Evolutionary conservation across 768 basidiomycete species (phyloP).

Genomic region (Boletellus sp.): DNA sequence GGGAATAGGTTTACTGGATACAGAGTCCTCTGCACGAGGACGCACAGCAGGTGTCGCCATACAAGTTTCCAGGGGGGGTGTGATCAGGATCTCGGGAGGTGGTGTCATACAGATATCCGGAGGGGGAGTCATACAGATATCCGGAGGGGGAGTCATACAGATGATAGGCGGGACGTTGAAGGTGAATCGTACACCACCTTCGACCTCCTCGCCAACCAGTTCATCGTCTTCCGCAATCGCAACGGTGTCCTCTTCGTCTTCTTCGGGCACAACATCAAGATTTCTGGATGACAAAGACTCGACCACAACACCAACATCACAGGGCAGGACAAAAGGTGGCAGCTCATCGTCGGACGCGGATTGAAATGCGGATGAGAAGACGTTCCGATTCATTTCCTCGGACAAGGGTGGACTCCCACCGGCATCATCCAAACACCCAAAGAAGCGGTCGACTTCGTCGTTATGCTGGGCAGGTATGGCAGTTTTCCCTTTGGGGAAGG

Average conservation of each 20-base stretch:
- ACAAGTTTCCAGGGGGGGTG: slow-evolving; percentile 15
- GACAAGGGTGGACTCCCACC: slow-evolving; percentile 47
- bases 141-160: slow-evolving; percentile 26
- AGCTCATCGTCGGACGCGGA: slow-evolving; percentile 43
- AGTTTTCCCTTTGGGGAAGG: slow-evolving; percentile 47
- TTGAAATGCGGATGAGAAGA: slow-evolving; percentile 55
- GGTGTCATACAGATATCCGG: slow-evolving; percentile 23
- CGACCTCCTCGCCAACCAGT: slow-evolving; percentile 55
- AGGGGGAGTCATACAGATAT: slow-evolving; percentile 26
- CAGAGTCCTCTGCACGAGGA: not conserved
- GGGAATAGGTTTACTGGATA: slow-evolving; percentile 4
- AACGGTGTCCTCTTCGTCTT: slow-evolving; percentile 30
- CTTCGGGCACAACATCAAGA: slow-evolving; percentile 43
- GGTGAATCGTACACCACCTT: slow-evolving; percentile 69
- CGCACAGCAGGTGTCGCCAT: slow-evolving; percentile 20
- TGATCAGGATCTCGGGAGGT: slow-evolving; percentile 24
- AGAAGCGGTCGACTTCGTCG: slow-evolving; percentile 72
- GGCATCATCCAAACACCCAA: slow-evolving; percentile 60
- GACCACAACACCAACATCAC: slow-evolving; percentile 42
- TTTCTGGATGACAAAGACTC: slow-evolving; percentile 25
- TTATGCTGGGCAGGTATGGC: slow-evolving; percentile 19
- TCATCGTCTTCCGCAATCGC: slow-evolving; percentile 41
- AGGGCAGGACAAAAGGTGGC: slow-evolving; percentile 48
- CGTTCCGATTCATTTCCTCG: slow-evolving; percentile 52
- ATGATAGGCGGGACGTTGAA: slow-evolving; percentile 56